Conservation (phyloP, 1,139 yeast species). For the Suhomyces ambrosiae region DNA sequence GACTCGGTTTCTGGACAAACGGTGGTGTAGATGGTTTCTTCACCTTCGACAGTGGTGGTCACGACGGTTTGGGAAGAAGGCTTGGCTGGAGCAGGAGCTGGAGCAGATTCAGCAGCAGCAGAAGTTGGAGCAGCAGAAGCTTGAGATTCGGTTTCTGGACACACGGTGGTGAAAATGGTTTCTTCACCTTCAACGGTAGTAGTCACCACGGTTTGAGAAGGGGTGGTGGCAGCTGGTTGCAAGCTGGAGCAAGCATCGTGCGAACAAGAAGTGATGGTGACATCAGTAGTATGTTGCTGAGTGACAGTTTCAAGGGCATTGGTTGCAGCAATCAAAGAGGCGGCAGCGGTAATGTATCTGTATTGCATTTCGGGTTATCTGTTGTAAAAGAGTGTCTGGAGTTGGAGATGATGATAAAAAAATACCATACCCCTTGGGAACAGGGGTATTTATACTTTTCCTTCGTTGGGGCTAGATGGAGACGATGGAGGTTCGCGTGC, state of each 20-base stretch:
- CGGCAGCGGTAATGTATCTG: constrained; percentile 34
- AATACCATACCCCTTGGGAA: neutral
- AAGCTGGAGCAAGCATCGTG: constrained; percentile 33
- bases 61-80: constrained; percentile 29
- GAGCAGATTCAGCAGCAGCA: constrained; percentile 16
- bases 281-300: constrained; percentile 35
- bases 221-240: constrained; percentile 17
- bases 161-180: constrained; percentile 52
- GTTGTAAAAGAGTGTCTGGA: constrained; percentile 15
- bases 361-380: constrained; percentile 31
- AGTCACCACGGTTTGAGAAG: constrained; percentile 36
- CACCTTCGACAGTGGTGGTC: constrained; percentile 48
- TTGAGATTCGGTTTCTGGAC: constrained; percentile 36
- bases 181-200: constrained; percentile 46
- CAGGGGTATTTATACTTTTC: constrained; percentile 10
- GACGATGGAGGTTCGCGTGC: constrained; percentile 1
- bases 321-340: constrained; percentile 29
- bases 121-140: constrained; percentile 17
- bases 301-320: constrained; percentile 34
- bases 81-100: constrained; percentile 18
- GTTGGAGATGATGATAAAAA: constrained; percentile 12
- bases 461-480: constrained; percentile 4
- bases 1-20: constrained; percentile 43
- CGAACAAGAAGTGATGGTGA: constrained; percentile 47
- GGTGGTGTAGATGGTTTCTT: constrained; percentile 50